These are phyloP conservation scores for Musa balbisiana DNA, from an alignment of 202 grass and related monocot species.

Conservation along the genomic window DNA sequence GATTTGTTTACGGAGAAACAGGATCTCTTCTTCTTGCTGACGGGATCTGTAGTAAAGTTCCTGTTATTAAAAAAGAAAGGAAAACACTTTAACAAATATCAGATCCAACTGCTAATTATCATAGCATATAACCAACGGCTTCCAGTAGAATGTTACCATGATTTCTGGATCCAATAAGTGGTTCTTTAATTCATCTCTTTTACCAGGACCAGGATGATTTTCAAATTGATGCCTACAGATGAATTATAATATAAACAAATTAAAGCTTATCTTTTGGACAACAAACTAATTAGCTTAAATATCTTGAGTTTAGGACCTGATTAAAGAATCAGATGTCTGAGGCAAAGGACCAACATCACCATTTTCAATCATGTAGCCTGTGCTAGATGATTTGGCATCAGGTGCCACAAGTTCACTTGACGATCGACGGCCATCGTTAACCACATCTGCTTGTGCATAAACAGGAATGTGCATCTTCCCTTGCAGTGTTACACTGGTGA, in stretches of 20 bases:
- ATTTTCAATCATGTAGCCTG: slow-evolving; percentile 43
- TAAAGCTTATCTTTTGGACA: slow-evolving; percentile 15
- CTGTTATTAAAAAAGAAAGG: slow-evolving; percentile 15
- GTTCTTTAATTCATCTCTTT: slow-evolving; percentile 35
- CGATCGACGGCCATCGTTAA: slow-evolving; percentile 24
- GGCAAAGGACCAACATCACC: slow-evolving; percentile 35
- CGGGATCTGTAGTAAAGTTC: slow-evolving; percentile 71
- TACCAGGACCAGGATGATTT: slow-evolving; percentile 33
- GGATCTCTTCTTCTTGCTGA: slow-evolving; percentile 74
- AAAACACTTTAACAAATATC: slow-evolving; percentile 19
- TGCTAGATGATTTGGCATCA: slow-evolving; percentile 16
- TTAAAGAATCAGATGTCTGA: slow-evolving; percentile 49
- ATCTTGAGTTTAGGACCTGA: slow-evolving; percentile 40
- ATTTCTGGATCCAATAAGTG: slow-evolving; percentile 65
- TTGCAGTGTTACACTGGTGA: background rate
- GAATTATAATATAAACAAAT: slow-evolving; percentile 13
- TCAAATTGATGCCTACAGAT: slow-evolving; percentile 48
- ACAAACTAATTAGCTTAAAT: slow-evolving; percentile 8
- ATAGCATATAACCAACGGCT: background rate
- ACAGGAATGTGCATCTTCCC: slow-evolving; percentile 63
- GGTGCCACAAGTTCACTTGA: slow-evolving; percentile 37
- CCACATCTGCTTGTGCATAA: slow-evolving; percentile 34
- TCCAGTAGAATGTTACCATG: slow-evolving; percentile 38
- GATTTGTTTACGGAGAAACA: slow-evolving; percentile 69
- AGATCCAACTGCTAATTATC: slow-evolving; percentile 15